Evolutionary conservation across 176 grass and related monocot genomes (phyloP), one percentile per base, ranked within the genome.

Genomic region (Juncus effusus): DNA sequence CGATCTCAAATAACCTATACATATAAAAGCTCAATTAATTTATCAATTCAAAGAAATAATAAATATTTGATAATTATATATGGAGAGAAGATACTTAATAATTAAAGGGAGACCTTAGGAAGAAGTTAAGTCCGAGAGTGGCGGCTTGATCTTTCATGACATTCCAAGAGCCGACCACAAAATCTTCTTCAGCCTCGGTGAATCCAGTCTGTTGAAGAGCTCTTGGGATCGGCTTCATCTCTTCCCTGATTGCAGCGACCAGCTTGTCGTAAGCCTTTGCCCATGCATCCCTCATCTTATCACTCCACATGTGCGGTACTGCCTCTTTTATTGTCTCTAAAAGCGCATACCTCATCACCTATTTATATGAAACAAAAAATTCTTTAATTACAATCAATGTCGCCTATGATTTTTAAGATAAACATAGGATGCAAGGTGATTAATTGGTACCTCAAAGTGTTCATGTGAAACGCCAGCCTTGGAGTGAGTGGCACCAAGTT

Each of bases 221-320:
- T 56, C 66, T 70, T 10, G 66, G 66, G 41, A 70, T 55, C 8
- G 66, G 66, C 57, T 89, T 95, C 82, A 89, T 95, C 76, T 89
- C 82, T 40, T 79, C 68, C 74, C 83, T 95, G 51, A 95, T 86
- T 45, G 85, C 82, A 12, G 73, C 69, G 12, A 80, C 90, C 39
- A 95, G 72, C 63, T 89, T 82, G 45, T 86, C 85, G n/a, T 89
- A 89, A 5, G 82, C 85, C 51, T 86, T 78, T 40, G 64, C 82
- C 90, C 90, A 89, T 7, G 85, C 90, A 6, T 58, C 79, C 90
- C 78, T 81, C 85, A 84, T 89, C 56, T 77, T 86, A 16, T 74
- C 73, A 42, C 73, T 73, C 90, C 85, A 89, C 76, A 86, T 86
- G 16, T 78, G 81, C 4, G 82, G 77, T 1, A 95, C 85, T 59